Conservation (phyloP, 2,329 filamentous ascomycete species). For the Botrytis byssoidea region DNA sequence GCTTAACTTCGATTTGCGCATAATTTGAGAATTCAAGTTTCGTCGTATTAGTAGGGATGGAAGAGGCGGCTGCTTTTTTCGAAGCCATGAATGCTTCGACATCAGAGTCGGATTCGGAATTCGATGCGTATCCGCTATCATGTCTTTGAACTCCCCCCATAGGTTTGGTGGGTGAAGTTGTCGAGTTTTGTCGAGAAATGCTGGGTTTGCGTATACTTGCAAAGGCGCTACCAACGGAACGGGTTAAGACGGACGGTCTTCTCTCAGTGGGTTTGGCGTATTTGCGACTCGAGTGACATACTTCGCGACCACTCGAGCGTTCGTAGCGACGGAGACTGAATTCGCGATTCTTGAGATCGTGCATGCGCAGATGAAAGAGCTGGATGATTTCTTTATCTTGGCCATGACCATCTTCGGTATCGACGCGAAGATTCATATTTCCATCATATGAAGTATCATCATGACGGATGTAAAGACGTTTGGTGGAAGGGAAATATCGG, state of each 20-base stretch:
- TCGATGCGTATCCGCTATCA: conserved; percentile 59
- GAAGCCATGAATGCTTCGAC: conserved; percentile 34
- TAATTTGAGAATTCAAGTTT: conserved; percentile 98
- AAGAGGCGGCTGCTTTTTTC: conserved; percentile 30
- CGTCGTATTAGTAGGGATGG: conserved; percentile 68
- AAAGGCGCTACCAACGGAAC: conserved; percentile 58
- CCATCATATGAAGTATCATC: conserved; percentile 88
- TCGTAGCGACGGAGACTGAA: conserved; percentile 92
- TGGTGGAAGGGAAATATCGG: conserved; percentile 79
- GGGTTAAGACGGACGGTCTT: conserved; percentile 41
- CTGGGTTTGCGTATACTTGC: conserved; percentile 48
- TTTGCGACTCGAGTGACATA: conserved; percentile 79
- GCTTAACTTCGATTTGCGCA: conserved; percentile 80
- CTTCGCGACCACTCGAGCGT: conserved; percentile 86
- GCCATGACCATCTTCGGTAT: conserved; percentile 63
- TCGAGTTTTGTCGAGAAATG: conserved; percentile 41
- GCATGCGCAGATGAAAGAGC: conserved; percentile 93
- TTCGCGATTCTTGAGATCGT: conserved; percentile 80
- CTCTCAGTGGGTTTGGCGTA: conserved; percentile 55
- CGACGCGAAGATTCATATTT: conserved; percentile 93
- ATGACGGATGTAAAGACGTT: conserved; percentile 78
- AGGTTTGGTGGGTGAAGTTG: conserved; percentile 22
- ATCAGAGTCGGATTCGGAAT: conserved; percentile 40
- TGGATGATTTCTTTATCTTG: conserved; percentile 62
- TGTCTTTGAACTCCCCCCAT: conserved; percentile 28